A percentile compares a stretch with the other conserved stretches of the same genome.
phyloP scores from a whole-genome alignment of 2,329 filamentous ascomycete species.

The Exophiala mesophila region DNA sequence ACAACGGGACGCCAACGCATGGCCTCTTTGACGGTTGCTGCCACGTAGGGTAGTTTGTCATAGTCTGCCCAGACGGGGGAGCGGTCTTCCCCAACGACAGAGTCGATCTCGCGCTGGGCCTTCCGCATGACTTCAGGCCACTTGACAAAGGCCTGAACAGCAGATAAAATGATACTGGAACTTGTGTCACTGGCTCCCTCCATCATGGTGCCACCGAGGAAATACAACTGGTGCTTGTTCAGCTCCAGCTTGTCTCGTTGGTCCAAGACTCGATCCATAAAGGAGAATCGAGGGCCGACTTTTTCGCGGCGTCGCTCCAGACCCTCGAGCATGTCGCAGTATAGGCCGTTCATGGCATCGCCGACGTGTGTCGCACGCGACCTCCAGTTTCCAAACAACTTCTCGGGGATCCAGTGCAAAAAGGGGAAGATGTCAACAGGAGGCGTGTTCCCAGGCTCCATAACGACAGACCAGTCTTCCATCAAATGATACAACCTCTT shows the following conservation, averaged over 20 bases:
- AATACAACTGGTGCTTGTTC: slow-evolving; percentile 39
- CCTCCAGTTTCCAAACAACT: slow-evolving; percentile 38
- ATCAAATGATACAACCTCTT: slow-evolving; percentile 38
- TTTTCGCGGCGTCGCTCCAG: slow-evolving; percentile 32
- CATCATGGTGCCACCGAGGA: slow-evolving; percentile 29
- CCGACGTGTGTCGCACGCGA: slow-evolving; percentile 35
- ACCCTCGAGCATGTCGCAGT: slow-evolving; percentile 33
- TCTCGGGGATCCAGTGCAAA: slow-evolving; percentile 41
- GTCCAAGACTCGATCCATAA: slow-evolving; percentile 42
- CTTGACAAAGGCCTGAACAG: slow-evolving; percentile 43
- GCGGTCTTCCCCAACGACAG: slow-evolving; percentile 33
- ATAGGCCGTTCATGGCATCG: slow-evolving; percentile 40
- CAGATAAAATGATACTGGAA: slow-evolving; percentile 36
- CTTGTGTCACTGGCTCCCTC: slow-evolving; percentile 40
- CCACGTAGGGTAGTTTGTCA: slow-evolving; percentile 31
- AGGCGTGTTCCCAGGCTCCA: slow-evolving; percentile 47
- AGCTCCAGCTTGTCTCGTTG: slow-evolving; percentile 30
- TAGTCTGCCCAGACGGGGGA: slow-evolving; percentile 32
- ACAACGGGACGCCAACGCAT: slow-evolving; percentile 40
- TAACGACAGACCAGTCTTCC: slow-evolving; percentile 41
- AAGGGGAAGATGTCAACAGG: slow-evolving; percentile 47
- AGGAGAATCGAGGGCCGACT: slow-evolving; percentile 27
- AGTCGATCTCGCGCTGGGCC: slow-evolving; percentile 43
- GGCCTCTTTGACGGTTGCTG: slow-evolving; percentile 32
- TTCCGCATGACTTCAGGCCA: slow-evolving; percentile 42